Evolutionary conservation across 2,329 filamentous ascomycete species (phyloP).

Genomic region (Elsinoe necatrix): DNA sequence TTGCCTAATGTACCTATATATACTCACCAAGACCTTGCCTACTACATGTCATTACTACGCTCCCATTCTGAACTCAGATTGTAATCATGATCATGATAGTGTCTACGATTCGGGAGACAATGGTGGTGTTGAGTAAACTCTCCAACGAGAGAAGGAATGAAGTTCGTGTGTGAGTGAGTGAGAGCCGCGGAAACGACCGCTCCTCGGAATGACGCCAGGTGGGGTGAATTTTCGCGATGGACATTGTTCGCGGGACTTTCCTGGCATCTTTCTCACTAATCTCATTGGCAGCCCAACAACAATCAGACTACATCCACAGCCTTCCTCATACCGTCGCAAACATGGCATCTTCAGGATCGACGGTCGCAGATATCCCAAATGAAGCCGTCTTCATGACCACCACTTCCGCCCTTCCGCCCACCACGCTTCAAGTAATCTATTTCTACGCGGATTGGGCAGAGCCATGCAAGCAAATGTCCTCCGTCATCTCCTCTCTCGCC

Average conservation of each 20-base stretch:
- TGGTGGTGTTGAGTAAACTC: too few relatives aligned
- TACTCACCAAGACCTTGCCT: too few relatives aligned
- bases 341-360: constrained; percentile 26
- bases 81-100: too few relatives aligned
- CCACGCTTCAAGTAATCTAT: constrained; percentile 73
- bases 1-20: too few relatives aligned
- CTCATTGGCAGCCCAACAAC: neutral
- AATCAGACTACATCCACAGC: neutral
- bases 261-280: neutral
- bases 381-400: constrained; percentile 65
- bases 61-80: too few relatives aligned
- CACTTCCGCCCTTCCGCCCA: constrained; percentile 56
- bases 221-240: constrained; percentile 13
- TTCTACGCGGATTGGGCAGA: constrained; percentile 97
- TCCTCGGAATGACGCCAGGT: constrained; percentile 6
- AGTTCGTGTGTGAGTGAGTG: too few relatives aligned
- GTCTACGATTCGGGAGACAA: too few relatives aligned
- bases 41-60: too few relatives aligned
- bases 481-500: constrained; percentile 76
- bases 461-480: constrained; percentile 88
- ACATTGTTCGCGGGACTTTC: neutral
- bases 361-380: constrained; percentile 66
- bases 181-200: neutral
- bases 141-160: too few relatives aligned
- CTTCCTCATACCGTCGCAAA: neutral